A percentile compares a stretch with the other conserved stretches of the same genome.
Conservation (phyloP, 257 asterid genomes). For the Solanum okadae region DNA sequence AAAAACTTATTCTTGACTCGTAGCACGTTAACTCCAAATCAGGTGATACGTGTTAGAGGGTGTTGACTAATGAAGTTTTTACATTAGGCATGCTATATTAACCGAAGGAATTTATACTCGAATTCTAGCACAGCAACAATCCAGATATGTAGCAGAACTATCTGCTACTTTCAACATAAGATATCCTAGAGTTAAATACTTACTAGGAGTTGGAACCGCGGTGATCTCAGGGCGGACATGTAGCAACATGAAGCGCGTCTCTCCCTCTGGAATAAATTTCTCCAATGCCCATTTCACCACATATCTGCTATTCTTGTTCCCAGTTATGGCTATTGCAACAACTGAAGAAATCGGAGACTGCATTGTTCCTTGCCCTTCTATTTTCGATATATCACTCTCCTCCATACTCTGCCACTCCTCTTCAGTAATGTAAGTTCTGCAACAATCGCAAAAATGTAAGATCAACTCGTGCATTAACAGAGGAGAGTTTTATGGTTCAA, state of each 20-base stretch:
- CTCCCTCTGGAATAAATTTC: slow-evolving; percentile 65
- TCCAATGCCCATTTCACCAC: slow-evolving; percentile 82
- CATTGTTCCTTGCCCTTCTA: slow-evolving; percentile 21
- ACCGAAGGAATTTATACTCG: neutral
- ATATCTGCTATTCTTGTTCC: slow-evolving; percentile 44
- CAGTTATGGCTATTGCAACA: slow-evolving; percentile 53
- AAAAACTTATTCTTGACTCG: neutral
- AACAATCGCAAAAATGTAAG: neutral
- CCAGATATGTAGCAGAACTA: neutral
- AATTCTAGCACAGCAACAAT: neutral
- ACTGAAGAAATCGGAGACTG: slow-evolving; percentile 24
- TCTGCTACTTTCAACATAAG: neutral
- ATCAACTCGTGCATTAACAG: neutral
- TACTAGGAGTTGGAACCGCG: slow-evolving; percentile 79
- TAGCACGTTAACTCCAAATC: neutral
- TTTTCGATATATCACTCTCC: neutral
- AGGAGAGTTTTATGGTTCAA: neutral
- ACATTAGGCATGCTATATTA: too few species aligned
- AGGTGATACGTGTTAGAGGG: neutral
- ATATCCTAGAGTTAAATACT: slow-evolving; percentile 8
- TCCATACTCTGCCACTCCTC: slow-evolving; percentile 1
- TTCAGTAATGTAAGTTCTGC: neutral
- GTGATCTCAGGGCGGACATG: slow-evolving; percentile 52
- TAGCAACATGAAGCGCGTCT: slow-evolving; percentile 42
- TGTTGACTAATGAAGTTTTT: neutral